Base-by-base conservation (phyloP, 1,284 basidiomycete genomes). In the Puccinia hordei region DNA sequence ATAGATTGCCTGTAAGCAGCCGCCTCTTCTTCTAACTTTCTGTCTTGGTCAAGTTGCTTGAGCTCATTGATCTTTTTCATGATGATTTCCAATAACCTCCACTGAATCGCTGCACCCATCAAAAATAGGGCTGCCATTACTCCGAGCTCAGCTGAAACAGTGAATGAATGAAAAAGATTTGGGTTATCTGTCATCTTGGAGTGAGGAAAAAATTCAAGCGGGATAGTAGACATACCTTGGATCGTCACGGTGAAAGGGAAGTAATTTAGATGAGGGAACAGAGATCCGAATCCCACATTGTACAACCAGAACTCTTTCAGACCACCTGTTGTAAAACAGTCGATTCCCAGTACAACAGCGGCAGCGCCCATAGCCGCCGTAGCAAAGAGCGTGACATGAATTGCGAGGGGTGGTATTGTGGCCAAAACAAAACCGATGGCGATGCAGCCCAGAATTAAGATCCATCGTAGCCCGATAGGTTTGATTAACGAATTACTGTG, bases 251-350 rank as follows among this genome's bases (percentile, higher is more conserved):
- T 78, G 41, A 69, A 66, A 19, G 76, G 76, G 19, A 69, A 78
- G 24, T 57, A 57, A 46, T 51, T 59, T 6, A 78, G 53, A 9
- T 41, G 0, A 12, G 65, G 65, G 4, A 68, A 78, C 8, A 78
- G 53, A n/a, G 27, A 24, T 17, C 76, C 66, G n/a, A 78, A 78
- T 9, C 76, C 76, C 17, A 78, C 30, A n/a, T 69, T 78, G 30
- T 57, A 78, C 22, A 78, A n/a, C 76, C 76, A 78, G 55, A 68
- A 78, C 51, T 78, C 76, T 71, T 78, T 78, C 65, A 78, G 27
- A 33, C 76, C 76, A 30, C 35, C 51, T 1, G 65, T 57, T 19
- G 76, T 69, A 55, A 80, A 80, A n/a, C 77, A 80, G 59, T 80
- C 77, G 8, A 80, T 68, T 12, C 77, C 77, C 0, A 80, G 15